A percentile compares a stretch with the other conserved stretches of the same genome.
Evolutionary conservation across 805 yeast genomes (phyloP).

Genomic region (Starmerella davenportii): DNA sequence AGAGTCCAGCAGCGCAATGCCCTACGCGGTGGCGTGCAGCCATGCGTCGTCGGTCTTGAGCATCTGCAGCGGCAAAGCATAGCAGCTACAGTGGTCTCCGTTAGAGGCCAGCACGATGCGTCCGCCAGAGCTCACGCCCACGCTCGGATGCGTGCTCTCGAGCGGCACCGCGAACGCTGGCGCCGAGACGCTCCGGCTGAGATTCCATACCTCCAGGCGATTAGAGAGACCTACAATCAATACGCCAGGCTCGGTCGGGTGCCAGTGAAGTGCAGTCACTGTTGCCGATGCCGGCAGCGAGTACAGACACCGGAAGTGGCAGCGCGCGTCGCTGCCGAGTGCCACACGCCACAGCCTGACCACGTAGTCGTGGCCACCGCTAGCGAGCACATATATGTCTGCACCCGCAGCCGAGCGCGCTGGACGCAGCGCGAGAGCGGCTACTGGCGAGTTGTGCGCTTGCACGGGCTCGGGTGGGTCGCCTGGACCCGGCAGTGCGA

Average conservation of each 20-base stretch:
- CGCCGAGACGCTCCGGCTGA: slow-evolving; percentile 4
- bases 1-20: not conserved
- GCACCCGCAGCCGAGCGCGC: not conserved
- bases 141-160: not conserved
- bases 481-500: slow-evolving; percentile 6
- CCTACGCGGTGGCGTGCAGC: not conserved
- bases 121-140: not conserved
- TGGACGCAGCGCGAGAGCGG: slow-evolving; percentile 1
- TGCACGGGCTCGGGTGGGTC: not conserved
- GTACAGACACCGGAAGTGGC: not conserved
- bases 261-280: slow-evolving; percentile 8
- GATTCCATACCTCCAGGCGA: slow-evolving; percentile 10
- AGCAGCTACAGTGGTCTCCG: not conserved
- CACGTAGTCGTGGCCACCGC: slow-evolving; percentile 13
- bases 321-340: not conserved
- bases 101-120: not conserved
- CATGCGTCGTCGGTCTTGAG: not conserved
- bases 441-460: slow-evolving; percentile 10
- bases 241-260: slow-evolving; percentile 6
- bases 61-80: not conserved
- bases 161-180: not conserved
- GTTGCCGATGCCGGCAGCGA: slow-evolving; percentile 4
- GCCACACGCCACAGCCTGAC: slow-evolving; percentile 10
- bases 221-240: slow-evolving; percentile 9
- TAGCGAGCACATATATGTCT: slow-evolving; percentile 4